Percentiles rank a stretch among this genome's conserved stretches.
Conservation (phyloP, 2,329 filamentous ascomycete genomes). For the Claviceps citrina region DNA sequence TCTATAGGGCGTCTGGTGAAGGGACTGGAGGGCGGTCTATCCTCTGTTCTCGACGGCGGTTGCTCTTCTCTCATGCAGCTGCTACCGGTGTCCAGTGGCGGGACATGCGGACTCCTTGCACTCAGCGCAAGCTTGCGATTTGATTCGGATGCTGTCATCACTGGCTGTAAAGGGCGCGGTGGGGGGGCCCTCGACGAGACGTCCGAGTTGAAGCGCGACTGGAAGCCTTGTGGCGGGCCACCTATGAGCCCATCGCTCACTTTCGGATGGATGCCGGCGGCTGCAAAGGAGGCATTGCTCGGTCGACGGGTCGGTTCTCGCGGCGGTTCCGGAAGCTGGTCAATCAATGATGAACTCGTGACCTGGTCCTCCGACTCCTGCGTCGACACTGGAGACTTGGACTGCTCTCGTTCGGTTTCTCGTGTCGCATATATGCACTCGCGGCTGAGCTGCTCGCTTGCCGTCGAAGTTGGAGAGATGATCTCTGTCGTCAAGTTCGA, state of each 20-base stretch:
- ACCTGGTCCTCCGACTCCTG: constrained; percentile 1
- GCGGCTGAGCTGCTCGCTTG: neutral
- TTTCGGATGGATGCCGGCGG: neutral
- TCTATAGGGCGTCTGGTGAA: constrained; percentile 15
- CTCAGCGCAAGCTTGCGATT: constrained; percentile 6
- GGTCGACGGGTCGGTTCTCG: neutral
- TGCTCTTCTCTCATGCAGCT: constrained; percentile 6
- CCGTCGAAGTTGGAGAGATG: neutral
- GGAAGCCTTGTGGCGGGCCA: constrained; percentile 9
- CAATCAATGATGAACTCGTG: constrained; percentile 2
- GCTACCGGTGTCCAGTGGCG: constrained; percentile 5
- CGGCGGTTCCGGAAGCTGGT: constrained; percentile 4
- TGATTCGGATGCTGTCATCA: constrained; percentile 10
- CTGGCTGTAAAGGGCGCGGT: constrained; percentile 10
- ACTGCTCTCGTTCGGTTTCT: constrained; percentile 8
- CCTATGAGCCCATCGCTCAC: neutral
- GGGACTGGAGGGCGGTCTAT: constrained; percentile 13
- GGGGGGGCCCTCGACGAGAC: constrained; percentile 9
- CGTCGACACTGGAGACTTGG: neutral
- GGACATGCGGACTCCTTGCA: constrained; percentile 12
- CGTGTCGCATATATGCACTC: neutral
- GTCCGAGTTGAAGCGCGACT: constrained; percentile 13
- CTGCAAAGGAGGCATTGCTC: constrained; percentile 2
- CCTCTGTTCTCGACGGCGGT: constrained; percentile 5
- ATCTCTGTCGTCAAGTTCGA: neutral